Percentiles rank a stretch among this genome's conserved stretches.
These are phyloP conservation scores for Croton laevigatus DNA, from an alignment of 441 rosid genomes.

Conservation along the genomic window DNA sequence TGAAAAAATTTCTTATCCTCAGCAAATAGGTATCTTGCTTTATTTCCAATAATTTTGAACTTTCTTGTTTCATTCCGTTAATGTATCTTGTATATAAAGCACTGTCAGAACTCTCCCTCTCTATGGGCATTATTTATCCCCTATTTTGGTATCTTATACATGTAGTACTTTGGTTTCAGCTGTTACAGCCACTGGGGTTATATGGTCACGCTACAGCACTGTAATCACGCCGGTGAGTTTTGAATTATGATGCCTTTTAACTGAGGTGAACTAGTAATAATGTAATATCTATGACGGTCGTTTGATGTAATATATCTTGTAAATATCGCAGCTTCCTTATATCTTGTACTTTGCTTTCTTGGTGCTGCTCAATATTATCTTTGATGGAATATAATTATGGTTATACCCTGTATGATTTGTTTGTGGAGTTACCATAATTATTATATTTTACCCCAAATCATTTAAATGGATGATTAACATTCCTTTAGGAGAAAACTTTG, in stretches of 20 bases:
- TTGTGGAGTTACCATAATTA: not conserved
- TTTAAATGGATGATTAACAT: not conserved
- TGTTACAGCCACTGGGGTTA: conserved; percentile 75
- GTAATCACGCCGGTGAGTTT: conserved; percentile 88
- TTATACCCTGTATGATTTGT: not conserved
- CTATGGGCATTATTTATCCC: not conserved
- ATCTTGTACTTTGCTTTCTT: not conserved
- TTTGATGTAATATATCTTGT: not conserved
- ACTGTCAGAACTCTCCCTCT: not conserved
- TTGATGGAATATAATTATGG: not conserved
- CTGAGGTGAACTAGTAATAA: not conserved
- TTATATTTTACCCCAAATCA: not conserved
- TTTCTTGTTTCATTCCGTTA: not conserved
- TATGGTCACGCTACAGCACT: conserved; percentile 96
- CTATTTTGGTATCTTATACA: conserved; percentile 4
- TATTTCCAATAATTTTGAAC: not conserved
- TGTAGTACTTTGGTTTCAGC: conserved; percentile 43
- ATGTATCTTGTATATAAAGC: not conserved
- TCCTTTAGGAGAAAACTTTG: not conserved
- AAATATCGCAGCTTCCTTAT: not conserved
- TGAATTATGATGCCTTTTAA: not conserved
- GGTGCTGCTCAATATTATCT: not conserved
- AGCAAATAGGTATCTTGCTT: conserved; percentile 61
- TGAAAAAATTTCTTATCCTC: conserved; percentile 86
- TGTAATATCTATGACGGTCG: too few relatives aligned